phyloP scores from a whole-genome alignment of 805 yeast genomes.

The Lipomyces orientalis region DNA sequence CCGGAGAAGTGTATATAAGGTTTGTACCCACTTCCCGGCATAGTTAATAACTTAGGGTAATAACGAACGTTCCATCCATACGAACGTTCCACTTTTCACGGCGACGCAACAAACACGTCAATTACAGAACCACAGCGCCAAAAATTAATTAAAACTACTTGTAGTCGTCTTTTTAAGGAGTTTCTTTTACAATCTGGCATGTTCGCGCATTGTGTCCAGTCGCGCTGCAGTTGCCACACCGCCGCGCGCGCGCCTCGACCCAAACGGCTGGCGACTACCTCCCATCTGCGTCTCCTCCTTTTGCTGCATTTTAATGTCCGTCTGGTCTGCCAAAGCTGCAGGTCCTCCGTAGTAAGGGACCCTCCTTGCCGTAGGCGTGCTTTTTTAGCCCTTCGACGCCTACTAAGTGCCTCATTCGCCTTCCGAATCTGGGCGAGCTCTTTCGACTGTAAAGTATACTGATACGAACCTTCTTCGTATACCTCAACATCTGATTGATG shows the following conservation, averaged over 20 bases:
- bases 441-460: background rate
- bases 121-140: background rate
- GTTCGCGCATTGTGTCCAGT: background rate
- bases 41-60: no score
- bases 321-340: background rate
- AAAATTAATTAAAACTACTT: no score
- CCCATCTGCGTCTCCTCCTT: background rate
- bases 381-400: background rate
- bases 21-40: no score
- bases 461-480: background rate
- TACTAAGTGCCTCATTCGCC: background rate
- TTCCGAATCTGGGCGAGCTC: background rate
- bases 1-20: no score
- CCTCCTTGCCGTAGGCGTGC: conserved; percentile 3
- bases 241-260: background rate
- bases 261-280: background rate
- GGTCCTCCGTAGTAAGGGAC: background rate
- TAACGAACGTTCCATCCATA: no score
- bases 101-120: background rate
- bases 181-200: background rate
- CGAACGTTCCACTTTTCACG: no score
- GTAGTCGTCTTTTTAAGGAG: background rate
- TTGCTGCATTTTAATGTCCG: background rate
- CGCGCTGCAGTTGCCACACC: background rate
- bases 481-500: background rate